Evolutionary conservation across 1,284 basidiomycete species (phyloP), one percentile per base, ranked within the genome.

Genomic region (Abortiporus biennis): DNA sequence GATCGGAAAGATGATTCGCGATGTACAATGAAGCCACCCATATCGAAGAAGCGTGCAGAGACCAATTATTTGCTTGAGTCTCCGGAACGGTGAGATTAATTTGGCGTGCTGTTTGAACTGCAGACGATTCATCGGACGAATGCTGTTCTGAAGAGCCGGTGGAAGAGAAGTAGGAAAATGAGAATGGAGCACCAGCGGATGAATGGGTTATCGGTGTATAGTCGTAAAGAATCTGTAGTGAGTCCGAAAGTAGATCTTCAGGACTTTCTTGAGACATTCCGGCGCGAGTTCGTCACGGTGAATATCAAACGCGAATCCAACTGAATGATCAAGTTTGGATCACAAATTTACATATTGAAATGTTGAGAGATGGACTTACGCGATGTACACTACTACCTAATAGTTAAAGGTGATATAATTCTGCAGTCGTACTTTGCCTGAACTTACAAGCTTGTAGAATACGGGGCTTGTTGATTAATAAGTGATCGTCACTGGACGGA

Each of bases 11-110:
- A 48, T 85, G 76, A 55, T 85, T 74, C 37, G 78, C 78, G 32
- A 85, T 58, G 61, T 76, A 83, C 40, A 76, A 58, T 2, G 84
- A 74, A 3, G 84, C 71, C 3, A 71, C 62, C 85, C 84, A 88
- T 52, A 88, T 76, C 13, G 80, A 80, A 4, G 80, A 79, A 1
- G 84, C 85, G 47, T 88, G 84, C 3, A 88, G 58, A 4, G 71
- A 67, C 84, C 84, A 87, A 51, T 88, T 85, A 8, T 69, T 66
- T 8, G 80, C 62, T 9, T 71, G 63, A 3, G 84, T 80, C 52
- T 85, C 78, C 12, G 85, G 84, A 2, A 73, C 80, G 19, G 56
- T 56, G 36, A 87, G 60, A 3, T 58, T 57, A 4, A n/a, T n/a
- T n/a, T n/a, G n/a, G n/a, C n/a, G n/a, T n/a, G n/a, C n/a, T n/a